Conservation (phyloP, 2,329 filamentous ascomycete species). For the Emericellopsis atlantica region DNA sequence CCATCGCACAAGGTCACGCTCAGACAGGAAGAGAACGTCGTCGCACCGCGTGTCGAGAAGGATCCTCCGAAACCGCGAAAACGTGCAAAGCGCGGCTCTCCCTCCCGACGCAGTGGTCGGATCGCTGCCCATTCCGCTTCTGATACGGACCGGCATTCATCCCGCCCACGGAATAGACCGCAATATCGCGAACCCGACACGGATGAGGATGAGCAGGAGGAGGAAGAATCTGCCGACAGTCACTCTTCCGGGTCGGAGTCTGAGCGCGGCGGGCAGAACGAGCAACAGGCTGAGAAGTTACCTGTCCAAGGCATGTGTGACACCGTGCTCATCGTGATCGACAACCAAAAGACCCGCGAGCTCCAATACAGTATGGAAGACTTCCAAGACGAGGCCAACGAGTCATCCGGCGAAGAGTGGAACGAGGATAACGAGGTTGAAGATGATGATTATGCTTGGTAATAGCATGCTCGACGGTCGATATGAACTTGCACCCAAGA, state of each 20-base stretch:
- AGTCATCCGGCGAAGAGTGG: conserved; percentile 43
- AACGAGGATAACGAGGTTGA: conserved; percentile 42
- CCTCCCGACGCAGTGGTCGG: conserved; percentile 23
- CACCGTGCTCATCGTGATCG: conserved; percentile 58
- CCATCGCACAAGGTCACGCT: conserved; percentile 19
- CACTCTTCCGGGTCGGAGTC: conserved; percentile 1
- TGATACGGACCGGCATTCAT: conserved; percentile 8
- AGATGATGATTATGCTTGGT: conserved; percentile 11
- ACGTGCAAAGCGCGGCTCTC: conserved; percentile 7
- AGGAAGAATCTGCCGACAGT: conserved; percentile 5
- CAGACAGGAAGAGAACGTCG: conserved; percentile 3
- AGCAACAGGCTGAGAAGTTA: conserved; percentile 1
- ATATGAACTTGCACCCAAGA: no score
- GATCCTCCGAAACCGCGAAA: conserved; percentile 7
- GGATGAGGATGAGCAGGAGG: conserved; percentile 21
- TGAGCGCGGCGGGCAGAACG: conserved; percentile 4
- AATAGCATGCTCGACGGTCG: background rate
- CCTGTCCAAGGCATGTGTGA: conserved; percentile 58
- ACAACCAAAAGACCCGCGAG: conserved; percentile 63
- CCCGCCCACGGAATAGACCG: background rate
- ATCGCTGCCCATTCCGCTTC: conserved; percentile 14
- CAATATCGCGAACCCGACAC: conserved; percentile 32
- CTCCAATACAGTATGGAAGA: conserved; percentile 58
- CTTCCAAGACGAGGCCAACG: conserved; percentile 50
- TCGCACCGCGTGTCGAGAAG: background rate